A percentile compares a stretch with the other conserved stretches of the same genome.
Conservation (phyloP, 768 basidiomycete genomes). For the Dictyophora rubrovolvata region DNA sequence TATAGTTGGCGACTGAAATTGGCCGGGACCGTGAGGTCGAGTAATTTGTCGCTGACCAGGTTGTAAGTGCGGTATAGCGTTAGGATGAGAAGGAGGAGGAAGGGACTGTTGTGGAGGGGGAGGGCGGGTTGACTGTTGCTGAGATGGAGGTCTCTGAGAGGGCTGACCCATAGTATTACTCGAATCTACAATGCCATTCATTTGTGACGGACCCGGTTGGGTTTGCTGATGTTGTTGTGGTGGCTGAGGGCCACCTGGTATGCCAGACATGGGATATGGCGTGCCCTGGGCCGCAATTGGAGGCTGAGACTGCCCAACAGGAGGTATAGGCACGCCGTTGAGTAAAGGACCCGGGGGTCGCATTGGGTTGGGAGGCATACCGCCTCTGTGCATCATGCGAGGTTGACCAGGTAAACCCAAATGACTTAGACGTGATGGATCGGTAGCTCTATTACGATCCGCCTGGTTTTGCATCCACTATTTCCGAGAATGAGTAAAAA, state of each 20-base stretch:
- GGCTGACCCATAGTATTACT: not conserved
- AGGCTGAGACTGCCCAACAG: not conserved
- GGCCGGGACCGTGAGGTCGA: conserved; percentile 36
- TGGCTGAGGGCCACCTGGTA: not conserved
- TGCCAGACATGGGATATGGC: conserved; percentile 1
- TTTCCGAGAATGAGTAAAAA: not conserved
- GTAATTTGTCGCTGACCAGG: conserved; percentile 27
- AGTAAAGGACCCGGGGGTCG: conserved; percentile 1
- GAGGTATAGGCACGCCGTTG: conserved; percentile 4
- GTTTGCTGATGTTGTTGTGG: conserved; percentile 12
- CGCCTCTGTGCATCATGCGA: not conserved
- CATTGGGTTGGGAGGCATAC: conserved; percentile 3
- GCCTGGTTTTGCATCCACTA: conserved; percentile 8
- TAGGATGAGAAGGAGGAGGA: conserved; percentile 11
- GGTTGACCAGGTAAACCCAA: conserved; percentile 5
- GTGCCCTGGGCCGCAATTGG: not conserved
- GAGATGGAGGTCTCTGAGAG: conserved; percentile 10
- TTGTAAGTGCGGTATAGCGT: conserved; percentile 13
- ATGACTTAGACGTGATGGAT: not conserved
- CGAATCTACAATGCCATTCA: conserved; percentile 7
- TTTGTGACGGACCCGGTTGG: conserved; percentile 3
- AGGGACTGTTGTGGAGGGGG: conserved; percentile 8
- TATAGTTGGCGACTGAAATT: conserved; percentile 57
- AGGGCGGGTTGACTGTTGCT: conserved; percentile 9
- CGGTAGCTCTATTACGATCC: conserved; percentile 1